Percentiles rank a stretch among this genome's conserved stretches.
phyloP scores from a whole-genome alignment of 768 basidiomycete genomes.

The Mycena vulgaris region DNA sequence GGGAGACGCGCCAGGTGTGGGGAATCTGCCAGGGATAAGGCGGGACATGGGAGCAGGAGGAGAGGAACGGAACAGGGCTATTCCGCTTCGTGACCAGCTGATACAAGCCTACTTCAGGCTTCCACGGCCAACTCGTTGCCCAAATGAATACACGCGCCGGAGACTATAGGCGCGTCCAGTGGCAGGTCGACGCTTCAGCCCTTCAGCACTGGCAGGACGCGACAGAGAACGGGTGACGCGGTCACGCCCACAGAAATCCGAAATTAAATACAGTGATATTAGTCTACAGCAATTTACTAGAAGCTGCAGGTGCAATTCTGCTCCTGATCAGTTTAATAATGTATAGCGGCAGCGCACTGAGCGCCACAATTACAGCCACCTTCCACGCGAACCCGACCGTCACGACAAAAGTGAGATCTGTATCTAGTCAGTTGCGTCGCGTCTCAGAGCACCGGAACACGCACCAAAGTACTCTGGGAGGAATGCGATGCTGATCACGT shows the following conservation, averaged over 20 bases:
- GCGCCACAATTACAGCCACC: slow-evolving; percentile 93
- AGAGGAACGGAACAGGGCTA: slow-evolving; percentile 15
- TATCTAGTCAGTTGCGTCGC: slow-evolving; percentile 22
- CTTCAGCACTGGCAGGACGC: neutral
- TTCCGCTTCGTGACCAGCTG: slow-evolving; percentile 24
- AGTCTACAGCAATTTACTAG: slow-evolving; percentile 86
- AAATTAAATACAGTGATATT: neutral
- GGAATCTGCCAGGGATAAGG: slow-evolving; percentile 61
- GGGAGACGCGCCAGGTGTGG: slow-evolving; percentile 57
- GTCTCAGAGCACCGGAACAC: slow-evolving; percentile 44
- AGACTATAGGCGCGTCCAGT: too few relatives aligned
- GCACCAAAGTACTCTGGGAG: slow-evolving; percentile 97
- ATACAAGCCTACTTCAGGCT: neutral
- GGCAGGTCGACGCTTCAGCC: too few relatives aligned
- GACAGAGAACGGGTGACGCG: neutral
- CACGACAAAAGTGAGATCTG: slow-evolving; percentile 94
- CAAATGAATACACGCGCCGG: too few relatives aligned
- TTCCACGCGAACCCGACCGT: slow-evolving; percentile 94
- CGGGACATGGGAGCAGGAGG: slow-evolving; percentile 49
- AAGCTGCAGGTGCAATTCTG: slow-evolving; percentile 92
- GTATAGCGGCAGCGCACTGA: slow-evolving; percentile 94
- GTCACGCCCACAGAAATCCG: slow-evolving; percentile 2
- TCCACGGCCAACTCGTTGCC: too few relatives aligned
- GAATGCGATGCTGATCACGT: slow-evolving; percentile 92
- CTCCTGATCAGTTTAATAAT: slow-evolving; percentile 90